Evolutionary conservation across 345 rosid genomes (phyloP), one percentile per base, ranked within the genome.

Genomic region (Physaria fendleri): DNA sequence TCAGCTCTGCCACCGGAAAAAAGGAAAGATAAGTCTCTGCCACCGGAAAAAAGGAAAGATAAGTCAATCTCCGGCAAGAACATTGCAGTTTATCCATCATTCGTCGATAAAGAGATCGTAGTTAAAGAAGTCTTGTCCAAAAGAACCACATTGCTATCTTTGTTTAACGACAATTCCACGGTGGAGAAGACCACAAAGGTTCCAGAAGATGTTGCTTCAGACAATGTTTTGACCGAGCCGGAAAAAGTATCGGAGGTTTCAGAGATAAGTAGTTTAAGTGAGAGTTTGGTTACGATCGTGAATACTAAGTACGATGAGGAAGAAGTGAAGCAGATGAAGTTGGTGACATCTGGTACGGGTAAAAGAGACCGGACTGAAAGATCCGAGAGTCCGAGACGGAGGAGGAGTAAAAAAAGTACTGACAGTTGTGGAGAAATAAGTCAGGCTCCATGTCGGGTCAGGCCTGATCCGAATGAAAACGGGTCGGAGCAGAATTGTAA

Each of bases 381-480:
- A 37, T 81, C 91, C 28, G 72, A 81, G 66, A 72, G 77, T 79
- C 90, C n/a, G 59, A 76, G 38, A 79, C 90, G 30, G 87, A 94
- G 17, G 89, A 85, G 40, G 47, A 44, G 5, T 34, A 59, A 33
- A 5, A 32, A 41, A 10, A 24, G 59, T 23, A 32, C 24, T 10
- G 62, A 37, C 9, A 73, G n/a, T 58, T 68, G 84, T 39, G 83
- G 75, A 69, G 79, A 68, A 76, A 63, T 65, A 20, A 79, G 56
- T 41, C 82, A 59, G 54, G 85, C 96, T 4, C 98, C 98, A 24
- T 74, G 84, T 53, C 85, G 85, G 76, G 75, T 61, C 54, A 69
- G 77, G 39, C 23, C 38, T 25, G 82, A 66, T 35, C 76, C 69
- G 49, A 2, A 11, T 1, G 78, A 64, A 34, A 64, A 51, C 42